A percentile compares a stretch with the other conserved stretches of the same genome.
These are phyloP conservation scores for Aspergillus avenaceus DNA, from an alignment of 495 filamentous ascomycete species.

Conservation along the genomic window DNA sequence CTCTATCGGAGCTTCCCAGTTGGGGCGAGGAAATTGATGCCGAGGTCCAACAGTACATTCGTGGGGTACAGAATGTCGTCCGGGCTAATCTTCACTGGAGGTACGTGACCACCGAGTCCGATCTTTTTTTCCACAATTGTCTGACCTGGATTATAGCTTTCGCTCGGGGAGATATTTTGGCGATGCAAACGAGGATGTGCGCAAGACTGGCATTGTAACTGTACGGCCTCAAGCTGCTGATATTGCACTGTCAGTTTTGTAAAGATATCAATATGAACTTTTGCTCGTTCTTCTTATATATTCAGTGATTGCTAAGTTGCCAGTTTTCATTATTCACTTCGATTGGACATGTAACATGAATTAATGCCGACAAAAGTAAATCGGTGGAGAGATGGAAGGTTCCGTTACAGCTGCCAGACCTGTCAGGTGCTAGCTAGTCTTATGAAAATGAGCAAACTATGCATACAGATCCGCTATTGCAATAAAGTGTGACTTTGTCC, in stretches of 20 bases:
- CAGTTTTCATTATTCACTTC: background rate
- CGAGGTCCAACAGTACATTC: slow-evolving; percentile 28
- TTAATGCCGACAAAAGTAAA: too few species aligned
- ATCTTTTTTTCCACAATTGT: background rate
- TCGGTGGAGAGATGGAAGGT: too few species aligned
- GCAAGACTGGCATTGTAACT: slow-evolving; percentile 12
- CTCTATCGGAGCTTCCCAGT: slow-evolving; percentile 21
- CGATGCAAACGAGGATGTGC: slow-evolving; percentile 10
- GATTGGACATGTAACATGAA: background rate
- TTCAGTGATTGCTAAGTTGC: background rate
- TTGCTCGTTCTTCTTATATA: background rate
- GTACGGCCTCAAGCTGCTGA: background rate
- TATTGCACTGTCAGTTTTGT: background rate
- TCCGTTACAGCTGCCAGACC: too few species aligned
- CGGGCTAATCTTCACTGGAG: slow-evolving; percentile 35
- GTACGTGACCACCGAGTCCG: slow-evolving; percentile 9
- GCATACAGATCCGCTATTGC: too few species aligned
- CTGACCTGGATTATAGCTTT: slow-evolving; percentile 9
- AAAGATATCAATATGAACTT: background rate
- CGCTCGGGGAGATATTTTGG: slow-evolving; percentile 21
- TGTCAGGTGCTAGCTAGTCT: too few species aligned
- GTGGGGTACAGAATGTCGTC: slow-evolving; percentile 25
- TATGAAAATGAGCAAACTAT: too few species aligned
- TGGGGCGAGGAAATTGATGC: slow-evolving; percentile 28
- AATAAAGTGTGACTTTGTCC: too few species aligned